Evolutionary conservation across 1,284 basidiomycete species (phyloP).

Genomic region (Rhodotorula sp.): DNA sequence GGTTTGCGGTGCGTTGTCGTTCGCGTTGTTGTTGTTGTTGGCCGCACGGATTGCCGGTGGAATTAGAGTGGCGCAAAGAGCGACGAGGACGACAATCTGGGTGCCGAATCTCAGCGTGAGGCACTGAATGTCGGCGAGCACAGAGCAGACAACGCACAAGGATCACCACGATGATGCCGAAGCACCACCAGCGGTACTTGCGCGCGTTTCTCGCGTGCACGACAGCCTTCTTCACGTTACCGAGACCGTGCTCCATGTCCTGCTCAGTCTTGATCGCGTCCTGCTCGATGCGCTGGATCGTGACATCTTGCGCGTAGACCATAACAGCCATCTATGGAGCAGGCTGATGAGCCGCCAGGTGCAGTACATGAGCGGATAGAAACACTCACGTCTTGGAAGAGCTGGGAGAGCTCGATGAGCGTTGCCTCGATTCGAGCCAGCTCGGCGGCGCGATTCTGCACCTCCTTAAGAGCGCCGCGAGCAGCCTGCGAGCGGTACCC

Average conservation of each 20-base stretch:
- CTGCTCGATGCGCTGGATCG: constrained; percentile 65
- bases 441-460: constrained; percentile 50
- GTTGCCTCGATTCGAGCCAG: constrained; percentile 75
- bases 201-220: constrained; percentile 61
- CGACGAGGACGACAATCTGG: constrained; percentile 18
- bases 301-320: constrained; percentile 76
- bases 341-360: neutral
- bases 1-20: too few species aligned
- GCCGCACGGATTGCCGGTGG: neutral
- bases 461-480: constrained; percentile 50
- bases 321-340: constrained; percentile 70
- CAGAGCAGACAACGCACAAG: constrained; percentile 11
- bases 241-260: constrained; percentile 64
- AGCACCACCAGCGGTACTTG: constrained; percentile 69
- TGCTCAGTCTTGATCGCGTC: constrained; percentile 63
- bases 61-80: constrained; percentile 11
- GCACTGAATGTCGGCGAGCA: neutral
- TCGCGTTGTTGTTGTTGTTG: constrained; percentile 1
- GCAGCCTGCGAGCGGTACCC: constrained; percentile 37
- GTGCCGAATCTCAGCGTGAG: neutral
- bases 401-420: constrained; percentile 78
- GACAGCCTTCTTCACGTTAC: constrained; percentile 28
- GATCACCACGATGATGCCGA: constrained; percentile 38
- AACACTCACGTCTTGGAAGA: constrained; percentile 68
- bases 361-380: neutral